Conservation (phyloP, 805 yeast species). For the Hanseniaspora taiwanica region DNA sequence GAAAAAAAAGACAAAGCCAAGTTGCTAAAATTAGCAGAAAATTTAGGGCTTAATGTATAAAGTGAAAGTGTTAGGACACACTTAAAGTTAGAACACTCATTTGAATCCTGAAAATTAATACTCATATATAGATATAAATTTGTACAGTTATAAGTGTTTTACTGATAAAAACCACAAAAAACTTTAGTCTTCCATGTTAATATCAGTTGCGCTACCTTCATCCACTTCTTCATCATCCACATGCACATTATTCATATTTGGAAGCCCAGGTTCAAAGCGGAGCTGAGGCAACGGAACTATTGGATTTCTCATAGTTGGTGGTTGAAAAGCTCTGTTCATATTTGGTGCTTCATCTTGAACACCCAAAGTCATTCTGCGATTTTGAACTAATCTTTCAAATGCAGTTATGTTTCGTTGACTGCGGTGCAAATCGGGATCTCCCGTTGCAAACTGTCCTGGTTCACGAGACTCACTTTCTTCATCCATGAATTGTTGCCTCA, state of each 20-base stretch:
- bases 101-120: no score
- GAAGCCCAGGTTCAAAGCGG: no score
- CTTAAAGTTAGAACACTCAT: background rate
- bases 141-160: no score
- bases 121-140: no score
- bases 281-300: no score
- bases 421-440: background rate
- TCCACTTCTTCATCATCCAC: background rate
- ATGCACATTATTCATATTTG: no score
- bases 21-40: slow-evolving; percentile 10
- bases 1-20: slow-evolving; percentile 10
- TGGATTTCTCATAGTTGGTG: no score
- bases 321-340: background rate
- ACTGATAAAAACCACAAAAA: background rate
- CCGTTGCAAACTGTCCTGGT: background rate
- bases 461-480: slow-evolving; percentile 7
- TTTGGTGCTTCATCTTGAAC: background rate
- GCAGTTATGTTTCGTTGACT: background rate
- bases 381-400: background rate
- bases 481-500: no score
- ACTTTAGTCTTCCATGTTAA: background rate
- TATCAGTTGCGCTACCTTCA: background rate
- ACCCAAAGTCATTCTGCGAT: background rate
- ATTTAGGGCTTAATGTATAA: slow-evolving; percentile 1
- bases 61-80: background rate